phyloP scores from a whole-genome alignment of 805 yeast genomes.

The Lachancea quebecensis region DNA sequence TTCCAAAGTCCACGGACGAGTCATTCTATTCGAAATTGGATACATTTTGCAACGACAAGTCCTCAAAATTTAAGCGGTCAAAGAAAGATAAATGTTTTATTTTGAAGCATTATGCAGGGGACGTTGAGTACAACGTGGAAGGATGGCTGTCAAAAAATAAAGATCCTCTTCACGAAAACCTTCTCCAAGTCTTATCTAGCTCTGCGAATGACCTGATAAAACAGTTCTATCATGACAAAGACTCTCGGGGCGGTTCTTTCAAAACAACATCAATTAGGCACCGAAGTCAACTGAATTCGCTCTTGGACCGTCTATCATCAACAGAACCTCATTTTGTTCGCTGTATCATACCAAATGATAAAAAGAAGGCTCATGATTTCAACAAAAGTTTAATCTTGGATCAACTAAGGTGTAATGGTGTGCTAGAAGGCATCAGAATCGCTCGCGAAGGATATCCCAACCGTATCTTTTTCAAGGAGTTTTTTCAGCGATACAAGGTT shows the following conservation, averaged over 20 bases:
- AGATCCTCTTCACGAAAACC: slow-evolving; percentile 81
- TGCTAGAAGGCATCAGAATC: slow-evolving; percentile 92
- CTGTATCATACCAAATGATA: slow-evolving; percentile 85
- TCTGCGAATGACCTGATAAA: slow-evolving; percentile 55
- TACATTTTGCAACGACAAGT: slow-evolving; percentile 49
- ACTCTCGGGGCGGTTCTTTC: slow-evolving; percentile 35
- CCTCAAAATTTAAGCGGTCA: slow-evolving; percentile 61
- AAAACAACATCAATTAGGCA: slow-evolving; percentile 85
- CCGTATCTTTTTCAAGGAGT: slow-evolving; percentile 76
- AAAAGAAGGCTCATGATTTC: slow-evolving; percentile 62
- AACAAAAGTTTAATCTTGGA: slow-evolving; percentile 74
- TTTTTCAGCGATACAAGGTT: slow-evolving; percentile 68
- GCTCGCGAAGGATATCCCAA: slow-evolving; percentile 97
- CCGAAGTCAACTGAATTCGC: slow-evolving; percentile 67
- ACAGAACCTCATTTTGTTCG: slow-evolving; percentile 97
- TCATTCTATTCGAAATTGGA: slow-evolving; percentile 77
- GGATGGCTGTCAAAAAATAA: slow-evolving; percentile 94
- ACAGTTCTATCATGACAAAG: slow-evolving; percentile 38
- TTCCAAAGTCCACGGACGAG: slow-evolving; percentile 81
- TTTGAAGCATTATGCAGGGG: slow-evolving; percentile 90
- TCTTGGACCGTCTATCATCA: slow-evolving; percentile 63
- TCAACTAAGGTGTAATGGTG: slow-evolving; percentile 95
- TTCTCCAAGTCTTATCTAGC: slow-evolving; percentile 50
- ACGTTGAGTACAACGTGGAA: slow-evolving; percentile 85
- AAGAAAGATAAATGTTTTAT: slow-evolving; percentile 72